Conservation (phyloP, 116 monocot genomes). For the Dioscorea cayenensis region DNA sequence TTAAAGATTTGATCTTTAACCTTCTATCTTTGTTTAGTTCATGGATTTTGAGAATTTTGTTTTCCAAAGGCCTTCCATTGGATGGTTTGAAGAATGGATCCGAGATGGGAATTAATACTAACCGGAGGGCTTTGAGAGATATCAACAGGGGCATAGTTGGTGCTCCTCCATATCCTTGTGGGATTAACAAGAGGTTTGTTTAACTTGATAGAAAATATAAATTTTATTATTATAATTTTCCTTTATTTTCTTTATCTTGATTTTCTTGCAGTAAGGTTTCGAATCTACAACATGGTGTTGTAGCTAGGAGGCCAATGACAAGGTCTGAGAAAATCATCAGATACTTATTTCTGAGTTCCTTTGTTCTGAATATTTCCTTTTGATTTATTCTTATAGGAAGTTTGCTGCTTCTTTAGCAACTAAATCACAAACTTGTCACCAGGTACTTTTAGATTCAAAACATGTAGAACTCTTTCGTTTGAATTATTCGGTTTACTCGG, state of each 20-base stretch:
- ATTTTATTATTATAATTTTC: background rate
- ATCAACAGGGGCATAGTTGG: slow-evolving; percentile 40
- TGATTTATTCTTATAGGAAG: slow-evolving; percentile 29
- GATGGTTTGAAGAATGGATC: slow-evolving; percentile 24
- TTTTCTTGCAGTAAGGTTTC: slow-evolving; percentile 16
- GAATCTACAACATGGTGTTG: slow-evolving; percentile 12
- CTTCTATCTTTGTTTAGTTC: background rate
- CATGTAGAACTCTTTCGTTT: background rate
- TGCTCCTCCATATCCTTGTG: slow-evolving; percentile 25
- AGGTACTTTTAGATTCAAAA: slow-evolving; percentile 31
- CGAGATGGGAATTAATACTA: slow-evolving; percentile 25
- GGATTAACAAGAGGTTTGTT: slow-evolving; percentile 23
- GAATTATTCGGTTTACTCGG: background rate
- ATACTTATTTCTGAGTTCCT: background rate
- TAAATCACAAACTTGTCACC: slow-evolving; percentile 31
- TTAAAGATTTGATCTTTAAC: background rate
- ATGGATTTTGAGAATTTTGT: background rate
- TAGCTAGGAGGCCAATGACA: slow-evolving; percentile 40
- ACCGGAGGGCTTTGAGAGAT: slow-evolving; percentile 56
- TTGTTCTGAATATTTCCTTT: background rate
- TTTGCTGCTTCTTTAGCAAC: slow-evolving; percentile 57
- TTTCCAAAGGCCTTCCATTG: slow-evolving; percentile 27
- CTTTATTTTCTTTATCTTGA: background rate
- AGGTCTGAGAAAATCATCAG: slow-evolving; percentile 32
- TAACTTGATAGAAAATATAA: background rate